Base-by-base conservation (phyloP, 2,329 filamentous ascomycete genomes). In the Aspergillus spinulosporus region DNA sequence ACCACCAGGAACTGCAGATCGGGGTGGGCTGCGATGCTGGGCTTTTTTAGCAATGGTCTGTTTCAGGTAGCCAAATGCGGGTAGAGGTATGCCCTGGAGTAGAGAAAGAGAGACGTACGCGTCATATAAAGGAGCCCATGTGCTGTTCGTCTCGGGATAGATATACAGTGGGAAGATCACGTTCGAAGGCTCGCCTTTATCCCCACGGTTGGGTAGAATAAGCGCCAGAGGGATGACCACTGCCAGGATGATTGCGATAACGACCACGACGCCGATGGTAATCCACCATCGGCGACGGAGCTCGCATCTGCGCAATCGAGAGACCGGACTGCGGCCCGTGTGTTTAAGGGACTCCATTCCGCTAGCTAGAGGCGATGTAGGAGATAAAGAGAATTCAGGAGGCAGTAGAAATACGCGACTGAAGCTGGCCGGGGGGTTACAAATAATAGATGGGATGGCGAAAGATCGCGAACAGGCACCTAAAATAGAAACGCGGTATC, bases 91-190 rank as follows among this genome's bases (percentile, higher is more conserved):
- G 21, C 21, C 21, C 21, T 21, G 21, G 21, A 21, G 52, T 28
- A 6, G 28, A 28, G 5, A 31, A 11, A 29, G 29, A 31, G 11
- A 29, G 9, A 60, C 57, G 26, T 47, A 59, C 59, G 62, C 58
- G 4, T 66, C 52, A 29, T 64, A 68, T 28, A 68, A 56, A 2
- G 66, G 60, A 5, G 44, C 48, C 65, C 65, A 68, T 21, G 58
- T 63, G n/a, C 54, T 52, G 46, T 57, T 58, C 5, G 55, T 55
- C 4, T 59, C 60, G 1, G 66, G 66, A 50, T 63, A 67, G 42
- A 63, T 52, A n/a, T 68, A 68, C n/a, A 68, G 48, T 2, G 66
- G 66, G 15, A 68, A 54, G 29, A 68, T 31, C 11, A 68, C 59
- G 3, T 46, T 61, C 7, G 45, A 47, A 7, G 52, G 28, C 45